Evolutionary conservation across 1,139 yeast species (phyloP).

Genomic region (Taiozyma onychis): DNA sequence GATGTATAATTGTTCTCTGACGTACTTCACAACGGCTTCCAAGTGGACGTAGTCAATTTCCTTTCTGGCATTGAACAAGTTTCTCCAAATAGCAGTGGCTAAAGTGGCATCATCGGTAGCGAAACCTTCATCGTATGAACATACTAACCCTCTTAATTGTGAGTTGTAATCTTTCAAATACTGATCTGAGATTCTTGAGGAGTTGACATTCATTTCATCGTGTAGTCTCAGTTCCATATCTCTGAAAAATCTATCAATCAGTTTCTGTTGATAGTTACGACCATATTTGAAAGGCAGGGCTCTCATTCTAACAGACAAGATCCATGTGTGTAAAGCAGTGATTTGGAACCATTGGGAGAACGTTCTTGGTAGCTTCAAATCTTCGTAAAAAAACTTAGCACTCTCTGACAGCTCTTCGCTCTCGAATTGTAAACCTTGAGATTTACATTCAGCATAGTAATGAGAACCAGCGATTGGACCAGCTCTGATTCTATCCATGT

Average conservation of each 20-base stretch:
- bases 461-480: slow-evolving; percentile 92
- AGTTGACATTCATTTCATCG: slow-evolving; percentile 76
- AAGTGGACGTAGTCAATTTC: slow-evolving; percentile 78
- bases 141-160: slow-evolving; percentile 83
- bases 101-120: slow-evolving; percentile 76
- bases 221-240: slow-evolving; percentile 85
- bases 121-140: slow-evolving; percentile 92
- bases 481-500: slow-evolving; percentile 88
- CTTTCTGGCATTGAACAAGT: slow-evolving; percentile 79
- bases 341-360: slow-evolving; percentile 96
- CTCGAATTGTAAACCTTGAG: slow-evolving; percentile 72
- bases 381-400: slow-evolving; percentile 71
- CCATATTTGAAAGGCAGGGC: slow-evolving; percentile 91
- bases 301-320: slow-evolving; percentile 89
- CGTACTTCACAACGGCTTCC: slow-evolving; percentile 83
- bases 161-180: slow-evolving; percentile 87
- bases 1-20: slow-evolving; percentile 84
- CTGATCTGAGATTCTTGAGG: slow-evolving; percentile 80
- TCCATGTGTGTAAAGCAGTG: slow-evolving; percentile 88
- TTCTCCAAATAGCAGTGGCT: slow-evolving; percentile 90
- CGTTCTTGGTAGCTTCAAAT: slow-evolving; percentile 74
- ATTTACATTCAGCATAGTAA: slow-evolving; percentile 82
- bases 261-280: slow-evolving; percentile 82
- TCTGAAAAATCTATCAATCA: slow-evolving; percentile 81
- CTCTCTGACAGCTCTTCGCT: slow-evolving; percentile 60